Evolutionary conservation across 345 rosid genomes (phyloP).

Genomic region (Acer yangbiense): DNA sequence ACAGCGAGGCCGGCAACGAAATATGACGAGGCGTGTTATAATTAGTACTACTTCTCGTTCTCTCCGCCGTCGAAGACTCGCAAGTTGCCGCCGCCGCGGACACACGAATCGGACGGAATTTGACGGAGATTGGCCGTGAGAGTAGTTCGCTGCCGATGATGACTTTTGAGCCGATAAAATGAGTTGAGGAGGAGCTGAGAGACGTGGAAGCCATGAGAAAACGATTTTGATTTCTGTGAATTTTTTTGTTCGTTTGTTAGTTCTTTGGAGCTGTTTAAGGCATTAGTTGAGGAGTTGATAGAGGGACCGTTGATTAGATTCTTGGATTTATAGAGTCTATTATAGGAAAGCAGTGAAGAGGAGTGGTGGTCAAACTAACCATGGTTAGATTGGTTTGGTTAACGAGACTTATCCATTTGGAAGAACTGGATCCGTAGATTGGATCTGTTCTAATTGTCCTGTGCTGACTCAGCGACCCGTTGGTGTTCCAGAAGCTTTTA

Average conservation of each 20-base stretch:
- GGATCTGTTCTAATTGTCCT: too few species aligned
- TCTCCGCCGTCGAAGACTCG: conserved; percentile 43
- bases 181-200: conserved; percentile 21
- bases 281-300: neutral
- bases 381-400: conserved; percentile 34
- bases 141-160: neutral
- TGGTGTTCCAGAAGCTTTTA: too few species aligned
- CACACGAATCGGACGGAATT: conserved; percentile 37
- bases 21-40: conserved; percentile 9
- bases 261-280: neutral
- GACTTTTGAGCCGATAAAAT: conserved; percentile 20
- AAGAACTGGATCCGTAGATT: too few species aligned
- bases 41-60: neutral
- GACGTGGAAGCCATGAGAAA: conserved; percentile 32
- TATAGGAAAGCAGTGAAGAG: neutral
- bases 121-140: conserved; percentile 23
- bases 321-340: neutral
- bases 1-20: conserved; percentile 41
- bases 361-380: conserved; percentile 18
- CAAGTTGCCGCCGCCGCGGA: conserved; percentile 33
- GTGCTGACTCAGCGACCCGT: too few species aligned
- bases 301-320: too few species aligned
- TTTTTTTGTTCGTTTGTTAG: too few species aligned
- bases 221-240: neutral
- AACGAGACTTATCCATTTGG: neutral